Evolutionary conservation across 73 alveolate species (phyloP), one percentile per base, ranked within the genome.

Genomic region (Durusdinium trenchii): DNA sequence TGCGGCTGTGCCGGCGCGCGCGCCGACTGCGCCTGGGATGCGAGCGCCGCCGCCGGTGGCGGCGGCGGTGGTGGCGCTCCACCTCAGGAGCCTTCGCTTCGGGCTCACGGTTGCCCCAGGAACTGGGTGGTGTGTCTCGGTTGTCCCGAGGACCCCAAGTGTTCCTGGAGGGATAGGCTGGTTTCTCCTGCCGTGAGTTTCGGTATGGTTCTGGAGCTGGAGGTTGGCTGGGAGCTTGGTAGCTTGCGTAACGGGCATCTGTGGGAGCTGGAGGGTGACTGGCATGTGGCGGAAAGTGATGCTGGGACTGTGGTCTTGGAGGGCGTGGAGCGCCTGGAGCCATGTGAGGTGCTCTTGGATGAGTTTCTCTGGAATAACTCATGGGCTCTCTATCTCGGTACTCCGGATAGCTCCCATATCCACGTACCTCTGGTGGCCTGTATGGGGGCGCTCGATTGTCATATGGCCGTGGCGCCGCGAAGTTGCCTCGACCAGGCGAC

Each of bases 61-160:
- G 95, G 35, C 89, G 98, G 52, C 57, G 67, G 73, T 75, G 96
- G 43, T 43, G 85, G 48, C 35, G 78, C 89, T 47, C 73, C 48
- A 61, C 32, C 46, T 75, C 47, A 1, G 61, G 89, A 4, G 3
- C 16, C 26, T 40, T 12, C 46, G 16, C 12, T 16, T 67, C 67
- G 79, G 57, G 81, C 52, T 51, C 50, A n/a, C 40, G 95, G 46
- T 38, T 47, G 16, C 85, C 85, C 89, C 89, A 71, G 69, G 98
- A 91, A 78, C 89, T 69, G 23, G 86, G 95, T 6, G 89, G 89
- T 42, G 73, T 89, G 54, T 89, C 96, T 43, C 86, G 75, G 96
- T 89, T 86, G 95, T 86, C 96, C 9, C 96, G 85, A 2, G 96
- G 96, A 30, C 98, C 89, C 98, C 98, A 91, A n/a, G 98, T 76